These are phyloP conservation scores for Maudiozyma humilis DNA, from an alignment of 1,139 yeast species.

Conservation along the genomic window DNA sequence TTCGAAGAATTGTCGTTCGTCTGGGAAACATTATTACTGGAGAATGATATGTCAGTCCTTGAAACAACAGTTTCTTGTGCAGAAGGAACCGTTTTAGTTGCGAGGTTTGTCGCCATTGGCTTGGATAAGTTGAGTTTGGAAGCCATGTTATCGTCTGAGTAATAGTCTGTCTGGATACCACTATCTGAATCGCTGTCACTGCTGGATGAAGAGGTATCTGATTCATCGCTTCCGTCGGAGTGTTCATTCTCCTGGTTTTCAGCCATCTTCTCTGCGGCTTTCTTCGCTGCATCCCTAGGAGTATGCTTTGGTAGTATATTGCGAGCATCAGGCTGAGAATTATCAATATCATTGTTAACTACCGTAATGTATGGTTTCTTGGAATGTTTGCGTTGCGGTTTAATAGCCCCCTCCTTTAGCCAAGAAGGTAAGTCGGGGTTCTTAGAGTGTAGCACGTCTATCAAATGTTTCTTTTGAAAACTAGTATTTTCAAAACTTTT, in stretches of 20 bases:
- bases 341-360: slow-evolving; percentile 30
- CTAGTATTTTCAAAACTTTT: slow-evolving; percentile 12
- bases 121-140: neutral
- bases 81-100: neutral
- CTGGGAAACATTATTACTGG: neutral
- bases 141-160: slow-evolving; percentile 14
- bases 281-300: slow-evolving; percentile 27
- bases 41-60: neutral
- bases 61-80: neutral
- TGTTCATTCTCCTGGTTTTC: slow-evolving; percentile 8
- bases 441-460: slow-evolving; percentile 23
- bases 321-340: slow-evolving; percentile 28
- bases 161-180: slow-evolving; percentile 26
- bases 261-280: slow-evolving; percentile 25
- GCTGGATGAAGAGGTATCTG: slow-evolving; percentile 5
- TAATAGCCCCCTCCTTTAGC: slow-evolving; percentile 1
- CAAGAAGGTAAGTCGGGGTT: slow-evolving; percentile 16
- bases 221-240: slow-evolving; percentile 11
- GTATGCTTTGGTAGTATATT: slow-evolving; percentile 23
- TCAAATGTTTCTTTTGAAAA: slow-evolving; percentile 24
- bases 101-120: neutral
- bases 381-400: slow-evolving; percentile 7
- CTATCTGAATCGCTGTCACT: neutral
- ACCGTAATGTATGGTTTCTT: slow-evolving; percentile 31
- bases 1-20: neutral